Evolutionary conservation across 306 rosid genomes (phyloP).

Genomic region (Canavalia ensiformis): DNA sequence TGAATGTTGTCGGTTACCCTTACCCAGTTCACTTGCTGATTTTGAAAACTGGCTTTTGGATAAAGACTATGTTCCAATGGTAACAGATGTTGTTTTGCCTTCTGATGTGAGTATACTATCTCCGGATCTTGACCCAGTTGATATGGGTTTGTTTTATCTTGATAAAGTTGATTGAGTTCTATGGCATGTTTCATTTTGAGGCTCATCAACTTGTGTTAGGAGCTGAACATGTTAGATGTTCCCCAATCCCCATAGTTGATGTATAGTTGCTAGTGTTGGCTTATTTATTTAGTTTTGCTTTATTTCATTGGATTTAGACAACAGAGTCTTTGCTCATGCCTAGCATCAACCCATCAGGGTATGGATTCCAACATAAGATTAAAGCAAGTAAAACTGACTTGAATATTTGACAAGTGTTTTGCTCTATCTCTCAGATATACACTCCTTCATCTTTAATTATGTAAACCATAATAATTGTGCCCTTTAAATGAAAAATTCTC

Average conservation of each 20-base stretch:
- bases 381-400: slow-evolving; percentile 3
- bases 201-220: slow-evolving; percentile 32
- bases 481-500: not conserved
- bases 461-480: not conserved
- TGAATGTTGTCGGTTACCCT: slow-evolving; percentile 10
- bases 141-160: slow-evolving; percentile 38
- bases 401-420: not conserved
- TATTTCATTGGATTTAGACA: slow-evolving; percentile 23
- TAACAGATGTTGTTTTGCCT: slow-evolving; percentile 51
- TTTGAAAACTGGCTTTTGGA: slow-evolving; percentile 61
- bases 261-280: slow-evolving; percentile 37
- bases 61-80: slow-evolving; percentile 40
- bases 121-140: slow-evolving; percentile 55
- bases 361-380: not conserved
- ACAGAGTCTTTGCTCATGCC: not conserved
- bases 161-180: slow-evolving; percentile 40
- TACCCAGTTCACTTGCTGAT: slow-evolving; percentile 24
- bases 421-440: slow-evolving; percentile 5
- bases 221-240: slow-evolving; percentile 46
- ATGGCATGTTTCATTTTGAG: slow-evolving; percentile 30
- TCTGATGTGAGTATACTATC: slow-evolving; percentile 54
- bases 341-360: slow-evolving; percentile 9
- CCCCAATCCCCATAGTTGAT: slow-evolving; percentile 3
- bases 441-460: not conserved
- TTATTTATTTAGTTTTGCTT: slow-evolving; percentile 38